Evolutionary conservation across 768 basidiomycete species (phyloP).

Genomic region (Rhodocollybia butyracea): DNA sequence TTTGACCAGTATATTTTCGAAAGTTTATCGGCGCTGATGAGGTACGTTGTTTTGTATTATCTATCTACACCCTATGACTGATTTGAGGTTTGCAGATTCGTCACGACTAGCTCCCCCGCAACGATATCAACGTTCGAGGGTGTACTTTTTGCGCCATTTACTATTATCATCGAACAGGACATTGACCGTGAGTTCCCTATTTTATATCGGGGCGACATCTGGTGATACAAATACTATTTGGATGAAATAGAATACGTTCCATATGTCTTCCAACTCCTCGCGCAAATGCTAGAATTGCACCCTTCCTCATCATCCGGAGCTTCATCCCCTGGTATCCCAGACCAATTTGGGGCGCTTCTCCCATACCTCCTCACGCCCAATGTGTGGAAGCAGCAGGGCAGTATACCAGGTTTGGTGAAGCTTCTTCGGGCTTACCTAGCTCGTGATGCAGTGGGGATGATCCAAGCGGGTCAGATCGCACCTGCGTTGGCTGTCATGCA

Average conservation of each 20-base stretch:
- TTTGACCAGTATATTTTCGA: slow-evolving; percentile 99
- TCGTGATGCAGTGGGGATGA: slow-evolving; percentile 67
- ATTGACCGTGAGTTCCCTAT: slow-evolving; percentile 70
- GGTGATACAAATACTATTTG: not conserved
- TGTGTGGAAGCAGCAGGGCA: slow-evolving; percentile 92
- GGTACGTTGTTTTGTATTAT: slow-evolving; percentile 37
- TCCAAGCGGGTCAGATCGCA: slow-evolving; percentile 66
- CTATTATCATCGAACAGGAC: slow-evolving; percentile 84
- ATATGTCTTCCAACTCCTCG: slow-evolving; percentile 94
- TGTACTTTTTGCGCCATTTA: slow-evolving; percentile 83
- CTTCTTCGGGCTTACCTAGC: slow-evolving; percentile 81
- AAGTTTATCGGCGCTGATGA: slow-evolving; percentile 89
- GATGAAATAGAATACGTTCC: slow-evolving; percentile 84
- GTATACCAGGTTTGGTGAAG: slow-evolving; percentile 89
- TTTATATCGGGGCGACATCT: not conserved
- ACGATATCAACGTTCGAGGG: slow-evolving; percentile 76
- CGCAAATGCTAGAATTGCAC: slow-evolving; percentile 92
- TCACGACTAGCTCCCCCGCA: slow-evolving; percentile 66
- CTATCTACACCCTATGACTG: not conserved
- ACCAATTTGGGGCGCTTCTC: slow-evolving; percentile 74
- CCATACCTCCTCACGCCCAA: slow-evolving; percentile 81
- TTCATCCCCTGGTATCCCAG: slow-evolving; percentile 55
- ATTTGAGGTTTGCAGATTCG: slow-evolving; percentile 50
- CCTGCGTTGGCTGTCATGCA: slow-evolving; percentile 85
- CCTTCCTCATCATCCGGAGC: slow-evolving; percentile 24